phyloP scores from a whole-genome alignment of 441 rosid genomes.

The Geranium incanum region DNA sequence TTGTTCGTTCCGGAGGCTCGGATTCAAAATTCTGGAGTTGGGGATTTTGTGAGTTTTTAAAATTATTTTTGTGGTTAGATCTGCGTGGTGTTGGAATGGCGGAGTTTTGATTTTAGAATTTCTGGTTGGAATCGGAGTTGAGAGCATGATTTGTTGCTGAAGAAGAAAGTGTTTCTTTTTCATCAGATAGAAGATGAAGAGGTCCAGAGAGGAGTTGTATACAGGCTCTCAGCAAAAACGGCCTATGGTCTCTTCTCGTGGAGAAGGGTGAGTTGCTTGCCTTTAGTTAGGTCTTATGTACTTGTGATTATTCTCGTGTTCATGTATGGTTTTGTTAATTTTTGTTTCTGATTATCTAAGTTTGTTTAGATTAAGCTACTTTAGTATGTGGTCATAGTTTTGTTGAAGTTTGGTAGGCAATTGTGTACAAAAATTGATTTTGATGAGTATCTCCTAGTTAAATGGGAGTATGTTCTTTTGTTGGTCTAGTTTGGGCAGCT shows the following conservation, averaged over 20 bases:
- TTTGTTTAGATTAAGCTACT: conserved; percentile 23
- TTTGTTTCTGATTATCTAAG: conserved; percentile 2
- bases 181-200: conserved; percentile 47
- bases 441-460: conserved; percentile 16
- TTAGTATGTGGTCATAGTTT: conserved; percentile 15
- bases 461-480: not conserved
- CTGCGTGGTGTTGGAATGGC: conserved; percentile 26
- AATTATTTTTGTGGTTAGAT: conserved; percentile 34
- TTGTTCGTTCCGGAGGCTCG: conserved; percentile 16
- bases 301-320: not conserved
- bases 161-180: conserved; percentile 12
- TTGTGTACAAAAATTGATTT: conserved; percentile 16
- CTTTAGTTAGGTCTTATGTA: not conserved
- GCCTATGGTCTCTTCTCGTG: conserved; percentile 54
- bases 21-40: conserved; percentile 20
- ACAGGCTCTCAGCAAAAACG: conserved; percentile 49
- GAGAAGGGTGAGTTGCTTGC: conserved; percentile 54
- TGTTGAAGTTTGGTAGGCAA: conserved; percentile 8
- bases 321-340: not conserved
- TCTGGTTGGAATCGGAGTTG: conserved; percentile 25
- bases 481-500: not conserved
- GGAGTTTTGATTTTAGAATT: conserved; percentile 25
- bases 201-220: conserved; percentile 63
- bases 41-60: conserved; percentile 1
- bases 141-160: conserved; percentile 38